phyloP scores from a whole-genome alignment of 2,329 filamentous ascomycete genomes.

The Anthostomella pinea region DNA sequence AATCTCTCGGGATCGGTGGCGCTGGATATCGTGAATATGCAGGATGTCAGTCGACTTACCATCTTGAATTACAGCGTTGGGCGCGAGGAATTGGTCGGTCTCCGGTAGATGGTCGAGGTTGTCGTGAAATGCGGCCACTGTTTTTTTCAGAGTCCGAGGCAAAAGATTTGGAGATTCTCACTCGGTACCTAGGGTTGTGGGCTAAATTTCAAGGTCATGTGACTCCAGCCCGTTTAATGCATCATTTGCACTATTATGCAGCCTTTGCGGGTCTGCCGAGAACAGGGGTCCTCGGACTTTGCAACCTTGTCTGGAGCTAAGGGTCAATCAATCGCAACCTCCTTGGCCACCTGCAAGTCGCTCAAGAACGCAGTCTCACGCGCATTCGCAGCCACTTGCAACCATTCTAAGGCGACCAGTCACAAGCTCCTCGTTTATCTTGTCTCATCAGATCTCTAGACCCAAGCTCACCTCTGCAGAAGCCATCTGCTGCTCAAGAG shows the following conservation, averaged over 20 bases:
- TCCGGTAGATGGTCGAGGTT: constrained; percentile 23
- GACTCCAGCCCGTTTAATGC: constrained; percentile 3
- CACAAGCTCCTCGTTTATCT: too few species aligned
- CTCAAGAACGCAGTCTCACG: too few species aligned
- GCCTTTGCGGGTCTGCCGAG: background rate
- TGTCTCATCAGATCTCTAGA: too few species aligned
- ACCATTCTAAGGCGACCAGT: too few species aligned
- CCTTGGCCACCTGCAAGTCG: too few species aligned
- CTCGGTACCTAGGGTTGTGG: constrained; percentile 23
- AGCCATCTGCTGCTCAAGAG: too few species aligned
- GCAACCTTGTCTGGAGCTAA: background rate
- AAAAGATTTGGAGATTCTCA: constrained; percentile 23
- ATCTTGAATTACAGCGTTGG: constrained; percentile 42
- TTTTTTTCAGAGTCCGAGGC: constrained; percentile 24
- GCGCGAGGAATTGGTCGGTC: constrained; percentile 25
- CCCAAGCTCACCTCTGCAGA: too few species aligned
- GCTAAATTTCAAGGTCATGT: constrained; percentile 22
- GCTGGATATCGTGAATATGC: constrained; percentile 1
- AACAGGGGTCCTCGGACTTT: constrained; percentile 1
- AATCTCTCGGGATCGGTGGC: background rate
- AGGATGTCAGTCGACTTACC: constrained; percentile 38
- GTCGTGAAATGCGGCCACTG: constrained; percentile 31
- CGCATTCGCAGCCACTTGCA: background rate
- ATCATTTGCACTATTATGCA: background rate
- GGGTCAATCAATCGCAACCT: too few species aligned